Evolutionary conservation across 257 asterid species (phyloP).

Genomic region (Eucommia ulmoides): DNA sequence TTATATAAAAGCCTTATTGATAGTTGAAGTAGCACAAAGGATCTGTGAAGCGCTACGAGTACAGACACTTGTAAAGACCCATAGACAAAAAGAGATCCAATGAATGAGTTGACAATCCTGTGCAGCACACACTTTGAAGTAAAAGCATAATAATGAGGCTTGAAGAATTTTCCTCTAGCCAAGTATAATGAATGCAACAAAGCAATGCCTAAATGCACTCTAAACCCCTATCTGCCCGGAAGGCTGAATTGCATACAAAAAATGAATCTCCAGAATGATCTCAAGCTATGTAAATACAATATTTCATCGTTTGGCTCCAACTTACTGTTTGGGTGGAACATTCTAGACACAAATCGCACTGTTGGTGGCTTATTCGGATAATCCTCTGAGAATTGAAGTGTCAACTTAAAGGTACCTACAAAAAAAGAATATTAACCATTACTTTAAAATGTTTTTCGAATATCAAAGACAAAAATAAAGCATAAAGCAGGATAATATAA

Average conservation of each 20-base stretch:
- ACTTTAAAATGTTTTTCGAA: too few species aligned
- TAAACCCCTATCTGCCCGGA: background rate
- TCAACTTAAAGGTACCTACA: slow-evolving; percentile 83
- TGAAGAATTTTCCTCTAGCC: background rate
- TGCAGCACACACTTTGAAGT: background rate
- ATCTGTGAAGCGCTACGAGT: too few species aligned
- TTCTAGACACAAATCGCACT: slow-evolving; percentile 83
- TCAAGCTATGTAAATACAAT: background rate
- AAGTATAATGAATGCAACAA: background rate
- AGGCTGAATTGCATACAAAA: background rate
- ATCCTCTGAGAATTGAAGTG: slow-evolving; percentile 81
- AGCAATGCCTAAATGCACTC: background rate
- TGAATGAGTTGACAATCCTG: background rate
- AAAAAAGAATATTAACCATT: slow-evolving; percentile 6
- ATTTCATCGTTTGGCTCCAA: background rate
- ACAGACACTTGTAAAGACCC: too few species aligned
- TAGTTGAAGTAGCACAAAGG: too few species aligned
- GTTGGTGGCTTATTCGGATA: slow-evolving; percentile 96
- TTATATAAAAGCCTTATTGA: too few species aligned
- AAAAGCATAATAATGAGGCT: background rate
- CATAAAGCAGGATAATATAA: too few species aligned
- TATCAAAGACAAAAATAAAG: too few species aligned
- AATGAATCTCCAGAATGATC: background rate
- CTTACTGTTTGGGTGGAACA: slow-evolving; percentile 99
- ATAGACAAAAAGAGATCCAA: background rate